These are phyloP conservation scores for Trametes maxima DNA, from an alignment of 768 basidiomycete species.

Conservation along the genomic window DNA sequence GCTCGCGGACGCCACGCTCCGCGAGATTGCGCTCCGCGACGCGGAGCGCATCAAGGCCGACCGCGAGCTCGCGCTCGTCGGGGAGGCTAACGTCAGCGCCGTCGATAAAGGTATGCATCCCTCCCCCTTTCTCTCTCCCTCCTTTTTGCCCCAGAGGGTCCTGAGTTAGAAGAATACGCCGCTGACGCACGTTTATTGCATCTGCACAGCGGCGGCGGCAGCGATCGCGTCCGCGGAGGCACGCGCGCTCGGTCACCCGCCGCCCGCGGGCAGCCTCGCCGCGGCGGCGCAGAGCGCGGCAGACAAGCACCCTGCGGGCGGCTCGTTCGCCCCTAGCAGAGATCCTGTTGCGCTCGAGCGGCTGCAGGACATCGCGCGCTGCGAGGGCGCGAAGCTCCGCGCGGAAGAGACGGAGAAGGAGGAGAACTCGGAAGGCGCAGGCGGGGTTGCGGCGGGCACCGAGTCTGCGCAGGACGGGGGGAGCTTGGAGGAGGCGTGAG, in stretches of 20 bases:
- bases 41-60: constrained; percentile 34
- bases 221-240: constrained; percentile 19
- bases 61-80: constrained; percentile 26
- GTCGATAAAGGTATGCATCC: constrained; percentile 13
- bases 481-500: not conserved
- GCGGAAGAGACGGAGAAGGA: constrained; percentile 3
- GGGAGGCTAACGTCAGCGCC: constrained; percentile 22
- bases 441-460: constrained; percentile 1
- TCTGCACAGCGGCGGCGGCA: constrained; percentile 20
- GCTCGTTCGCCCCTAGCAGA: constrained; percentile 15
- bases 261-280: constrained; percentile 27
- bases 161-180: not conserved
- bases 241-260: constrained; percentile 23
- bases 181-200: not conserved
- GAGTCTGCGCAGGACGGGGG: not conserved
- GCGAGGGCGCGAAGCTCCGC: constrained; percentile 18
- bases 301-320: constrained; percentile 20
- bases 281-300: constrained; percentile 27
- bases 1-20: constrained; percentile 25
- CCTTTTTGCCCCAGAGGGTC: not conserved
- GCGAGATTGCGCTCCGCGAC: constrained; percentile 28
- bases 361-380: constrained; percentile 16
- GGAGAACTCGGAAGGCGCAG: too few relatives aligned
- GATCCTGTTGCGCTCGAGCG: constrained; percentile 11
- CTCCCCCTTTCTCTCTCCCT: not conserved